Percentiles rank a stretch among this genome's conserved stretches.
Conservation (phyloP, 163 green algal genomes). For the Scenedesmus sp. region DNA sequence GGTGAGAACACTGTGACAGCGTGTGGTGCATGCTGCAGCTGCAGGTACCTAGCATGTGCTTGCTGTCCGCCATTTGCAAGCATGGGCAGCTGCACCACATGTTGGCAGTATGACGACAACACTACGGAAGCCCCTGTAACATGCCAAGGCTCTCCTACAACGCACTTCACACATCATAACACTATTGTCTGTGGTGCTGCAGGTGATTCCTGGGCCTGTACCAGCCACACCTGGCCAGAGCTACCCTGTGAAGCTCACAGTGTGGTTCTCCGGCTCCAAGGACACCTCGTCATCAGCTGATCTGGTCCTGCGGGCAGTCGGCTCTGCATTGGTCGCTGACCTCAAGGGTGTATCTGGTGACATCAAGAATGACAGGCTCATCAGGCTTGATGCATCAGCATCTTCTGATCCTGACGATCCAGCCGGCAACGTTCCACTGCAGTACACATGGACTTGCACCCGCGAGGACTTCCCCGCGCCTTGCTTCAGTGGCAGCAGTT, state of each 20-base stretch:
- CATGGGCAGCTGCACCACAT: neutral
- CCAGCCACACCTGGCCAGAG: neutral
- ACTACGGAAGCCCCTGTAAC: too few relatives aligned
- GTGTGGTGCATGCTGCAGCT: neutral
- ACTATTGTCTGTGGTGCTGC: neutral
- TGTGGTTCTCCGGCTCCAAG: neutral
- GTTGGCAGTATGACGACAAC: neutral
- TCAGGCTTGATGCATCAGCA: constrained; percentile 20
- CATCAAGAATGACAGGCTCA: constrained; percentile 7
- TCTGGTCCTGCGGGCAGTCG: neutral
- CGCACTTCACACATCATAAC: too few relatives aligned
- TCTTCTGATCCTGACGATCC: constrained; percentile 33
- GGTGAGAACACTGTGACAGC: neutral
- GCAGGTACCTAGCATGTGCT: neutral
- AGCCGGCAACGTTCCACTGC: constrained; percentile 8
- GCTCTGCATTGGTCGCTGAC: constrained; percentile 1
- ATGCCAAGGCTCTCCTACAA: too few relatives aligned
- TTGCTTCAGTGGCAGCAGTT: neutral
- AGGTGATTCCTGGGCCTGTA: constrained; percentile 19
- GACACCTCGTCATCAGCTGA: neutral
- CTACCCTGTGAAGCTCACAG: constrained; percentile 23
- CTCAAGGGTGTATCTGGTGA: constrained; percentile 17
- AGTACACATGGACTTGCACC: constrained; percentile 25
- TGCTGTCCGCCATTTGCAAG: too few relatives aligned
- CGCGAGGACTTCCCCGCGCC: constrained; percentile 21